Percentiles rank a stretch among this genome's conserved stretches.
Conservation (phyloP, 345 rosid genomes). For the Populus nigra region DNA sequence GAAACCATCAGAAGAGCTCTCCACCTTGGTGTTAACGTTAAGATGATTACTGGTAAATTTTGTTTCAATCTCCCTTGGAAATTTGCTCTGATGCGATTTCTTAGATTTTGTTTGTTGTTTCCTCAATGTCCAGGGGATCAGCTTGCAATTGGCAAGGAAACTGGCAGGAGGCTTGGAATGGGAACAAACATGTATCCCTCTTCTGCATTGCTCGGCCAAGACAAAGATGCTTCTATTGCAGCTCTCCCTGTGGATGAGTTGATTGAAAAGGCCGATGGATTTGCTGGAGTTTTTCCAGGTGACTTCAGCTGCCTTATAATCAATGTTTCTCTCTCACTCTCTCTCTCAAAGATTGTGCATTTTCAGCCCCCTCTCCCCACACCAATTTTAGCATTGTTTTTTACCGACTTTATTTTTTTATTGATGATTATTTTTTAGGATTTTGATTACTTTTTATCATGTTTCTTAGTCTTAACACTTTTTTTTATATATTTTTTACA, state of each 20-base stretch:
- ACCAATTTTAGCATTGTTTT: neutral
- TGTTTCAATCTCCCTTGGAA: neutral
- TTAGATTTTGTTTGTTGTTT: neutral
- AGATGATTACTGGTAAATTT: conserved; percentile 80
- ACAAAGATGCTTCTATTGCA: conserved; percentile 75
- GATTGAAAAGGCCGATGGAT: conserved; percentile 95
- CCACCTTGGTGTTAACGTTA: conserved; percentile 84
- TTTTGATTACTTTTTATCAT: neutral
- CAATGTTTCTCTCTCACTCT: neutral
- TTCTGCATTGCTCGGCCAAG: conserved; percentile 78
- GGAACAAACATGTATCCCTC: conserved; percentile 97
- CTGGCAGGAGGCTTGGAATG: conserved; percentile 95
- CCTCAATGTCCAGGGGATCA: conserved; percentile 63
- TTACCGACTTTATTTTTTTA: neutral
- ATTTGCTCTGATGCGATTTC: neutral
- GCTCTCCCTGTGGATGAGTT: conserved; percentile 81
- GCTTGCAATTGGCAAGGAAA: conserved; percentile 92
- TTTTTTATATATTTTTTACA: conserved; percentile 17
- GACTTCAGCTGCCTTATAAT: neutral
- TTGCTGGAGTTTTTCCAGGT: conserved; percentile 96
- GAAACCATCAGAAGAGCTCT: conserved; percentile 92
- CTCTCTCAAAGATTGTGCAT: neutral
- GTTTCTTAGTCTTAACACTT: neutral
- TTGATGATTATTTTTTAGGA: neutral
- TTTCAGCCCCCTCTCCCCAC: neutral